Evolutionary conservation across 2,329 filamentous ascomycete species (phyloP).

Genomic region (Venturia nashicola): DNA sequence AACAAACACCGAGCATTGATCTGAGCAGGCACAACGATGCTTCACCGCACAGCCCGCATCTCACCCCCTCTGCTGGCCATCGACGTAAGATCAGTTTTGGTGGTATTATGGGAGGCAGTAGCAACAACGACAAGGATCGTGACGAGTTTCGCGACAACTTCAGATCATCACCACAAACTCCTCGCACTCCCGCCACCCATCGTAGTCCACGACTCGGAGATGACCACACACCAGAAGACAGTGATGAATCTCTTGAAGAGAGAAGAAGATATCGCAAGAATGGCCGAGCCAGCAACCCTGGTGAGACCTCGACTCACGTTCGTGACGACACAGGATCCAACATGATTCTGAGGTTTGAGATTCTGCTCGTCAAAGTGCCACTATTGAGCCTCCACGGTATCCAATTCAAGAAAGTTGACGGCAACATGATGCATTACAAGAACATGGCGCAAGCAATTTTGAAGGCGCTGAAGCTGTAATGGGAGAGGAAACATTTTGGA

Average conservation of each 20-base stretch:
- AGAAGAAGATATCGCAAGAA: neutral
- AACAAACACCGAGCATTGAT: slow-evolving; percentile 81
- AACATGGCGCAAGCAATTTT: slow-evolving; percentile 96
- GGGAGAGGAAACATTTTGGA: neutral
- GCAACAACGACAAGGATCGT: slow-evolving; percentile 44
- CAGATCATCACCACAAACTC: slow-evolving; percentile 39
- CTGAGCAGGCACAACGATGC: slow-evolving; percentile 40
- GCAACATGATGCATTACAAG: slow-evolving; percentile 95
- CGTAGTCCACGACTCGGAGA: neutral
- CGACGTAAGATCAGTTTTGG: slow-evolving; percentile 76
- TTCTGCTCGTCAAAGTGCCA: slow-evolving; percentile 94
- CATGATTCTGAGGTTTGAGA: slow-evolving; percentile 83
- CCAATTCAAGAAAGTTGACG: slow-evolving; percentile 93
- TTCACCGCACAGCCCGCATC: neutral
- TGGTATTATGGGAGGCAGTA: slow-evolving; percentile 44
- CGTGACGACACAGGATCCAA: slow-evolving; percentile 78
- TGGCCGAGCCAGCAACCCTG: slow-evolving; percentile 40
- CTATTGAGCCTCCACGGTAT: slow-evolving; percentile 86
- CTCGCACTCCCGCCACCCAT: slow-evolving; percentile 33
- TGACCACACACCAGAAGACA: neutral
- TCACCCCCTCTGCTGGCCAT: slow-evolving; percentile 33
- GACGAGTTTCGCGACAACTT: slow-evolving; percentile 51
- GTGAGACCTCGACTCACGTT: slow-evolving; percentile 84
- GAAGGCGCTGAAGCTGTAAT: slow-evolving; percentile 65
- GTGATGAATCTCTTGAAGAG: slow-evolving; percentile 4